Conservation (phyloP, 768 basidiomycete genomes). For the Leccinum uliginosum region DNA sequence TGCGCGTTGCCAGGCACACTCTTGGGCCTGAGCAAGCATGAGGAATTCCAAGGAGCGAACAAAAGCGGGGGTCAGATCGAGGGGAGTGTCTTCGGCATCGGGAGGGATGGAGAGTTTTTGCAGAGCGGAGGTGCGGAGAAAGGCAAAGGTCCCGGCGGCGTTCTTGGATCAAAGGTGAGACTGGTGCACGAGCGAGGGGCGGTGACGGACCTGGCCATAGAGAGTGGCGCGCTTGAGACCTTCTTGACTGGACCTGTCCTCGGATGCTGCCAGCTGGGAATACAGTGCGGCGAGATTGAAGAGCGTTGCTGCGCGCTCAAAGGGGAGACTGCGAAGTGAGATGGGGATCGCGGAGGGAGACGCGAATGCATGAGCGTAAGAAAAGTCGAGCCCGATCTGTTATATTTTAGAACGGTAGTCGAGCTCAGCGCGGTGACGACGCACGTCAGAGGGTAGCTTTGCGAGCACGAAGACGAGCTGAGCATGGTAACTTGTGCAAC, state of each 20-base stretch:
- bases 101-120: slow-evolving; percentile 47
- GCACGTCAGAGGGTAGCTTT: slow-evolving; percentile 81
- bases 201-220: slow-evolving; percentile 57
- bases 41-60: slow-evolving; percentile 64
- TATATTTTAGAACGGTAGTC: too few species aligned
- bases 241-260: slow-evolving; percentile 68
- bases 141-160: slow-evolving; percentile 70
- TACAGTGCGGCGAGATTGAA: slow-evolving; percentile 89
- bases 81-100: slow-evolving; percentile 50
- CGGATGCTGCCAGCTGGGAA: slow-evolving; percentile 68
- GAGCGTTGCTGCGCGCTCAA: slow-evolving; percentile 72
- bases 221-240: slow-evolving; percentile 78
- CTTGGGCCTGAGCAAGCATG: slow-evolving; percentile 92
- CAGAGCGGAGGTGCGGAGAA: slow-evolving; percentile 49
- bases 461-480: slow-evolving; percentile 80
- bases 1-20: slow-evolving; percentile 94
- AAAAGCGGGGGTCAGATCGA: slow-evolving; percentile 64
- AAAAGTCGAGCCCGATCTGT: slow-evolving; percentile 70
- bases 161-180: slow-evolving; percentile 37
- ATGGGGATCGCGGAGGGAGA: slow-evolving; percentile 48
- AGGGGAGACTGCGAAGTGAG: slow-evolving; percentile 68
- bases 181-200: slow-evolving; percentile 19
- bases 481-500: slow-evolving; percentile 81
- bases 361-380: slow-evolving; percentile 73
- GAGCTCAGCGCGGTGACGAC: neutral